Base-by-base conservation (phyloP, 1,284 basidiomycete species). In the Mycena citricolor region DNA sequence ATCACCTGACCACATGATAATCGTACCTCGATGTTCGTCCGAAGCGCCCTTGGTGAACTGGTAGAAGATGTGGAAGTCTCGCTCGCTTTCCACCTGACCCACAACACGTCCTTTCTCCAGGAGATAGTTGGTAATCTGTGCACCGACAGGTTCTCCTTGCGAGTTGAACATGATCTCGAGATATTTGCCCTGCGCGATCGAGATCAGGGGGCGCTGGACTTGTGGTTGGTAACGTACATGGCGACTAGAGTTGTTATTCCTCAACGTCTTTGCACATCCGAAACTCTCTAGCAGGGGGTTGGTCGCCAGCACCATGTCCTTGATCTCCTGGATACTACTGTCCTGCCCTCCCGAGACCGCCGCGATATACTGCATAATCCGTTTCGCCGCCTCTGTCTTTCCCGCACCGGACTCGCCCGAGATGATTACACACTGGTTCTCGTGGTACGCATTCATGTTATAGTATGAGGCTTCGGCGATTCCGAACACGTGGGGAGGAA, bases 321-420 rank as follows among this genome's bases (percentile, higher is more conserved):
- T 98, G 67, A 99, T 94, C 64, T 94, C 87, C 63, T 95, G 90
- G 53, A 99, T 98, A 55, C 83, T 85, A 58, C 77, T 83, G 59
- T 86, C 86, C 52, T 85, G 79, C 2, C 87, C 86, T 42, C 90
- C 90, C 26, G 91, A 93, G 2, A 99, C 97, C 5, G 91, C 97
- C 10, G 97, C 97, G 55, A 99, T 97, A 64, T 99, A 99, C 68
- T 99, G 94, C 97, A 99, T 99, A 68, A 99, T 99, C 45, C 94
- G 83, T 65, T 97, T 97, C 19, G 94, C 94, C 8, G 94, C 94
- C 66, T 97, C 94, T 6, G 94, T 97, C 76, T 97, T 97, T 39
- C 94, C 94, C 8, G 94, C 94, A 44, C 94, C 94, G 10, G 93
- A 97, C 73, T 99, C 97, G 49, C 97, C 97, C 38, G 95, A 95